These are phyloP conservation scores for Chaetomium cochliodes DNA, from an alignment of 495 filamentous ascomycete genomes.

Conservation along the genomic window DNA sequence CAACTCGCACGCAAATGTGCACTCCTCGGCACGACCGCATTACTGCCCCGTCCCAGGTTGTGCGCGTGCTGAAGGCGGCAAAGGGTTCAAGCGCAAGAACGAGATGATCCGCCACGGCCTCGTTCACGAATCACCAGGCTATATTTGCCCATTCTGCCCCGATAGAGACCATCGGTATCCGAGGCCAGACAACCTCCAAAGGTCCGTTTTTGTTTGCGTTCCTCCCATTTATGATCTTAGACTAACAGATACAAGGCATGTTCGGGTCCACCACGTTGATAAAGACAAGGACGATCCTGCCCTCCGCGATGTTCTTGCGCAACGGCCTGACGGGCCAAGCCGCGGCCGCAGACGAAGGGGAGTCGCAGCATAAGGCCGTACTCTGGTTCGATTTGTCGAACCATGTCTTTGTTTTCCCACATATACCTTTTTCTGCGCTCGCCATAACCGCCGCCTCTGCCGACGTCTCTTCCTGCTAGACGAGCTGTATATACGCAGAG, in stretches of 20 bases:
- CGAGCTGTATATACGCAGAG: not conserved
- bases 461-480: not conserved
- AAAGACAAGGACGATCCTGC: slow-evolving; percentile 80
- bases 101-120: slow-evolving; percentile 98
- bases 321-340: slow-evolving; percentile 79
- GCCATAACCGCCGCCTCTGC: not conserved
- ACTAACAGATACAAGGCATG: slow-evolving; percentile 58
- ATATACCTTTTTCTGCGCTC: not conserved
- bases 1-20: slow-evolving; percentile 97
- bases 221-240: not conserved
- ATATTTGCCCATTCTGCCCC: slow-evolving; percentile 95
- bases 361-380: not conserved
- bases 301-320: slow-evolving; percentile 76
- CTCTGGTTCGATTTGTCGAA: not conserved
- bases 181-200: slow-evolving; percentile 93
- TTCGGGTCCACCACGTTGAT: slow-evolving; percentile 83
- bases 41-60: slow-evolving; percentile 85
- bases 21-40: slow-evolving; percentile 85
- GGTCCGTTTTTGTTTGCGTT: slow-evolving; percentile 51
- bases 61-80: slow-evolving; percentile 75
- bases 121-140: slow-evolving; percentile 92
- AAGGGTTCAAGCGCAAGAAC: slow-evolving; percentile 98
- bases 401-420: not conserved
- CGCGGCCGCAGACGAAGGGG: slow-evolving; percentile 75
- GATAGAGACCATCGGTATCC: slow-evolving; percentile 97